Evolutionary conservation across 257 asterid genomes (phyloP).

Genomic region (Ehretia macrophylla): DNA sequence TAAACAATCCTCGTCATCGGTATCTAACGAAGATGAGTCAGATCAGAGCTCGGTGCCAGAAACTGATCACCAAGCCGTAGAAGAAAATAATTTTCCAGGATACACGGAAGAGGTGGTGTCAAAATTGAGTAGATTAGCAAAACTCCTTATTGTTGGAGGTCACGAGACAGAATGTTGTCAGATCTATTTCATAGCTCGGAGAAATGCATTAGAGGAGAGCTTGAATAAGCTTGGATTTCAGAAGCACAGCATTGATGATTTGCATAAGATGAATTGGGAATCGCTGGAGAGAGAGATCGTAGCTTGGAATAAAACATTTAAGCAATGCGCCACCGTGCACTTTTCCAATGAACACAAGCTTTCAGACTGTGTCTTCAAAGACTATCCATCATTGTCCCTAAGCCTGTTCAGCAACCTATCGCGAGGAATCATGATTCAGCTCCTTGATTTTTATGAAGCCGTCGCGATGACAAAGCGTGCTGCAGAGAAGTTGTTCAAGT

Average conservation of each 20-base stretch:
- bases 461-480: conserved; percentile 63
- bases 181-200: conserved; percentile 46
- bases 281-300: conserved; percentile 63
- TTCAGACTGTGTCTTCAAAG: conserved; percentile 35
- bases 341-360: conserved; percentile 51
- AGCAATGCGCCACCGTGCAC: conserved; percentile 28
- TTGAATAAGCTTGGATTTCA: conserved; percentile 54
- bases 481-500: conserved; percentile 72
- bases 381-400: conserved; percentile 28
- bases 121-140: conserved; percentile 32
- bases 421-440: conserved; percentile 34
- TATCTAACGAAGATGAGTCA: conserved; percentile 17
- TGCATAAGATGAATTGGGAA: conserved; percentile 74
- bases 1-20: conserved; percentile 16
- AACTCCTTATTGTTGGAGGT: conserved; percentile 54
- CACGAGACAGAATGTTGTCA: conserved; percentile 65
- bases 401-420: conserved; percentile 34
- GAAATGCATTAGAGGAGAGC: conserved; percentile 58
- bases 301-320: conserved; percentile 54
- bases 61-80: conserved; percentile 12
- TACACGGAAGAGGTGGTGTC: conserved; percentile 41
- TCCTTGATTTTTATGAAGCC: conserved; percentile 69
- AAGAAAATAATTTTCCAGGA: conserved; percentile 29
- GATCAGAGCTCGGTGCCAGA: conserved; percentile 20
- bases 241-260: conserved; percentile 69